A percentile compares a stretch with the other conserved stretches of the same genome.
Conservation (phyloP, 805 yeast genomes). For the Suhomyces sp. region DNA sequence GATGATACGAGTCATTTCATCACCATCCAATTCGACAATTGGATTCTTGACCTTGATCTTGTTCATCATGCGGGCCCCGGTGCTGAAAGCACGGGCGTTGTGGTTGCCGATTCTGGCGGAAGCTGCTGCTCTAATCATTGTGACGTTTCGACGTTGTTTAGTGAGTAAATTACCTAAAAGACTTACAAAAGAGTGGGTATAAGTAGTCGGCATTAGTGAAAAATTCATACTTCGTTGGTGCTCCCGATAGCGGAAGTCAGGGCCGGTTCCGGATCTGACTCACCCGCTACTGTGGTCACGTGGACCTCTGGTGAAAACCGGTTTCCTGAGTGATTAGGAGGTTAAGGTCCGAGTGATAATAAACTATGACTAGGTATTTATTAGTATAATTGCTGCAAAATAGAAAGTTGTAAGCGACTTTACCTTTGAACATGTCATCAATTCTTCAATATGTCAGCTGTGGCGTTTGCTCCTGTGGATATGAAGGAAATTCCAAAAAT, state of each 20-base stretch:
- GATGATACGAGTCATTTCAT: slow-evolving; percentile 83
- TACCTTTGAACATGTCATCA: neutral
- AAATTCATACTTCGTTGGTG: slow-evolving; percentile 2
- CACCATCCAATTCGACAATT: slow-evolving; percentile 79
- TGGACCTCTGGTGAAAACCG: no score
- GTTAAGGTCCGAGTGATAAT: neutral
- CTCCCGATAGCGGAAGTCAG: slow-evolving; percentile 1
- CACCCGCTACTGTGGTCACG: no score
- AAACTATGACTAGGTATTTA: neutral
- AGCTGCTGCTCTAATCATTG: slow-evolving; percentile 5
- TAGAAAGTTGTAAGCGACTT: neutral
- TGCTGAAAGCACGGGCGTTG: slow-evolving; percentile 6
- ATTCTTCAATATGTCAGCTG: no score
- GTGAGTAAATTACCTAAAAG: no score
- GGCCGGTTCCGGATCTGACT: slow-evolving; percentile 5
- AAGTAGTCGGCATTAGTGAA: neutral
- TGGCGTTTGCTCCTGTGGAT: no score
- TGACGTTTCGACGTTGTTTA: neutral
- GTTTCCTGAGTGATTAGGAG: neutral
- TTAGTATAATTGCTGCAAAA: neutral
- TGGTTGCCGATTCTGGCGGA: neutral
- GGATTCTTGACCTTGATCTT: slow-evolving; percentile 73
- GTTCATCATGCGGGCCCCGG: slow-evolving; percentile 4
- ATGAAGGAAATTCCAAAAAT: no score
- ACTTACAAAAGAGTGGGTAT: neutral